These are phyloP conservation scores for Diplodia corticola DNA, from an alignment of 2,329 filamentous ascomycete genomes.

Conservation along the genomic window DNA sequence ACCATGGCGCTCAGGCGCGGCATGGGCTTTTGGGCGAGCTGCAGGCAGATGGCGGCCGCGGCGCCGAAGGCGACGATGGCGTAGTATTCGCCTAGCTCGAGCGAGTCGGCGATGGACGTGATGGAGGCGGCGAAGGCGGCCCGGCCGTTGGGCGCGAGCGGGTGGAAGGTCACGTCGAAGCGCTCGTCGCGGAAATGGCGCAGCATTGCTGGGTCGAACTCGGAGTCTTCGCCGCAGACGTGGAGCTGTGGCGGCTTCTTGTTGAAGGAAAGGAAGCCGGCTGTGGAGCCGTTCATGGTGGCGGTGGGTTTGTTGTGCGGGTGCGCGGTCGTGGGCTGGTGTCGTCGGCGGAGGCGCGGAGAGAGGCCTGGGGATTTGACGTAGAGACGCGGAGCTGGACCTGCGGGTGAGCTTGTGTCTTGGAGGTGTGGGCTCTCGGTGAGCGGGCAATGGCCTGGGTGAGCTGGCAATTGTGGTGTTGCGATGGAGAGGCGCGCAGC, in stretches of 20 bases:
- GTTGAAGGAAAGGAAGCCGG: slow-evolving; percentile 42
- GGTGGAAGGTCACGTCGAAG: slow-evolving; percentile 41
- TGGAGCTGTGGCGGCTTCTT: slow-evolving; percentile 39
- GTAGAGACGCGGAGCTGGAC: neutral
- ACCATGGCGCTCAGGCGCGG: slow-evolving; percentile 43
- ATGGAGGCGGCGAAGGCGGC: slow-evolving; percentile 36
- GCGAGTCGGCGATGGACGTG: slow-evolving; percentile 40
- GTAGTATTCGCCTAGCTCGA: slow-evolving; percentile 41
- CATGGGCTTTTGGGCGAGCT: slow-evolving; percentile 43
- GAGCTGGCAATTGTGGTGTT: neutral
- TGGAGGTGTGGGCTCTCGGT: neutral
- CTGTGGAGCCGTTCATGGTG: slow-evolving; percentile 1
- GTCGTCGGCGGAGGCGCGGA: neutral
- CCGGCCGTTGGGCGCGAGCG: slow-evolving; percentile 34
- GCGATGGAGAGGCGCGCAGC: neutral
- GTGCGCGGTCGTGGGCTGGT: neutral
- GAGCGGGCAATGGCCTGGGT: neutral
- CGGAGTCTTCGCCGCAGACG: slow-evolving; percentile 41
- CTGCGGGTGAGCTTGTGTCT: neutral
- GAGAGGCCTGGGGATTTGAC: neutral
- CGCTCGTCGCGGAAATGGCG: slow-evolving; percentile 28
- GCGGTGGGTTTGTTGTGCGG: neutral
- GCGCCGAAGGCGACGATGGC: slow-evolving; percentile 43
- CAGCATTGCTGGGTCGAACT: slow-evolving; percentile 42
- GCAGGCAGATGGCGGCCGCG: slow-evolving; percentile 44